phyloP scores from a whole-genome alignment of 2,329 filamentous ascomycete genomes.

The Cryoendolithus antarcticus region DNA sequence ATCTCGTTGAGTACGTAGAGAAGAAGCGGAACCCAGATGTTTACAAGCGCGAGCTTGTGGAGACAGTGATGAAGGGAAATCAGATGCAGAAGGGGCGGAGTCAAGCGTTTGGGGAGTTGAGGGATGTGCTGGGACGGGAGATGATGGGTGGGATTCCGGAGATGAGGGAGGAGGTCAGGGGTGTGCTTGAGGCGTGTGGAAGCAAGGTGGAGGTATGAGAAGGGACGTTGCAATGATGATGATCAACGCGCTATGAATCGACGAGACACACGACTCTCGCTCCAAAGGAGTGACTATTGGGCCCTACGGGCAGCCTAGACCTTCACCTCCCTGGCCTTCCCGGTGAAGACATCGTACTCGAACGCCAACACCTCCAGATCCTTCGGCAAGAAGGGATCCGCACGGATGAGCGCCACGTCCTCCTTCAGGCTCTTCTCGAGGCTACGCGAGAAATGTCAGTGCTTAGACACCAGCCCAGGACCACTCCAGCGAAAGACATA shows the following conservation, averaged over 20 bases:
- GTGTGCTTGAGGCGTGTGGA: constrained; percentile 35
- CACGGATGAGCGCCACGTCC: too few species aligned
- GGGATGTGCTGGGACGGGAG: constrained; percentile 46
- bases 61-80: constrained; percentile 50
- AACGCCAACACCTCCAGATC: too few species aligned
- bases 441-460: too few species aligned
- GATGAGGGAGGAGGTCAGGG: constrained; percentile 40
- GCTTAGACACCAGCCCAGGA: too few species aligned
- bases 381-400: too few species aligned
- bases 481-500: too few species aligned
- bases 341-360: too few species aligned
- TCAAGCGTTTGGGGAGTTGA: constrained; percentile 46
- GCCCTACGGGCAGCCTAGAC: too few species aligned
- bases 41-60: constrained; percentile 54
- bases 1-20: constrained; percentile 55
- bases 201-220: constrained; percentile 14
- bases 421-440: too few species aligned
- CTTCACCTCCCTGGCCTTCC: too few species aligned
- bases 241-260: background rate
- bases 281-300: too few species aligned
- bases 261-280: too few species aligned
- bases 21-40: constrained; percentile 53
- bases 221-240: background rate
- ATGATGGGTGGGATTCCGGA: constrained; percentile 48
- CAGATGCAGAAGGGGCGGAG: constrained; percentile 49